phyloP scores from a whole-genome alignment of 148 eudicot species.

The Gaultheria prostrata region DNA sequence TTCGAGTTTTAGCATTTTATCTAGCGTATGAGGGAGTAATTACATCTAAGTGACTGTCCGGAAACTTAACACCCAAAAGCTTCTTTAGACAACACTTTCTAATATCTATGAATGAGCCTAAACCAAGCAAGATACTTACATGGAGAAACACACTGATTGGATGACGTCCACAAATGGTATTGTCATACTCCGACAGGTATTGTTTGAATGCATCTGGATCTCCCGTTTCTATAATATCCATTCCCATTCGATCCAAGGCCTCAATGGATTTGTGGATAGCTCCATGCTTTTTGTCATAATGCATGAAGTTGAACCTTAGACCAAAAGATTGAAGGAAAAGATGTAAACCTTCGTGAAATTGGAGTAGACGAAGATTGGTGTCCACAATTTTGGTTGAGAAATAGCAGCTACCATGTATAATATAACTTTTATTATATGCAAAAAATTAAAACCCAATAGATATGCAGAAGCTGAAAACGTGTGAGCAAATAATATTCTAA shows the following conservation, averaged over 20 bases:
- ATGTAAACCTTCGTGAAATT: background rate
- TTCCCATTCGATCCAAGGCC: constrained; percentile 86
- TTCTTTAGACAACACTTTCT: background rate
- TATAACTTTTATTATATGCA: background rate
- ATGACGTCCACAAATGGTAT: constrained; percentile 98
- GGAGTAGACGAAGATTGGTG: background rate
- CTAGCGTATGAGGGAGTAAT: too few relatives aligned
- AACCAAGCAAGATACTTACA: constrained; percentile 40
- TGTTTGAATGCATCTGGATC: constrained; percentile 87
- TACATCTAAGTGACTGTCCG: background rate
- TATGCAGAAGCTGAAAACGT: background rate
- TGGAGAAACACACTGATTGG: constrained; percentile 94
- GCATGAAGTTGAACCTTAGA: constrained; percentile 77
- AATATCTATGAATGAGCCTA: background rate
- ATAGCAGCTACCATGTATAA: background rate
- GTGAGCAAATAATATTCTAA: background rate
- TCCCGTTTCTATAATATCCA: constrained; percentile 89
- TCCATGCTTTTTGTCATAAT: constrained; percentile 81
- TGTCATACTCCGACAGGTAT: constrained; percentile 74
- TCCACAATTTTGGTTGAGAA: background rate
- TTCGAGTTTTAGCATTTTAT: background rate
- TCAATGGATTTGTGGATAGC: constrained; percentile 85
- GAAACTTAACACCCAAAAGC: background rate
- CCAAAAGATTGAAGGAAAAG: background rate
- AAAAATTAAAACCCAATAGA: background rate